phyloP scores from a whole-genome alignment of 768 basidiomycete species.

The Lactarius pseudohatsudake region DNA sequence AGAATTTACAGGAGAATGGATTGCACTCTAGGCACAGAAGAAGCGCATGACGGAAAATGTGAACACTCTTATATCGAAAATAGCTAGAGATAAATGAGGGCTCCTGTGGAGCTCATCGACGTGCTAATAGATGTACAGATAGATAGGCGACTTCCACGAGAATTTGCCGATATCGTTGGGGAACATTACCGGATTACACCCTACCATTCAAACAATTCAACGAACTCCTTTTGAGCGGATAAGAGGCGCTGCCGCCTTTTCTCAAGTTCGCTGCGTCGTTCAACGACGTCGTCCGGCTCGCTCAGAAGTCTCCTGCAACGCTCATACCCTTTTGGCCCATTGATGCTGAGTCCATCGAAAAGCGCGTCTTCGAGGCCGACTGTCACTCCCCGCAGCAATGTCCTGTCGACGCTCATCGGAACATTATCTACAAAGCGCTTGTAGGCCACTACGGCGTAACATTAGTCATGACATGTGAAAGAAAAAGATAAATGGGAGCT shows the following conservation, averaged over 20 bases:
- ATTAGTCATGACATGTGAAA: slow-evolving; percentile 14
- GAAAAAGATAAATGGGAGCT: slow-evolving; percentile 15
- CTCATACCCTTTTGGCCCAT: slow-evolving; percentile 42
- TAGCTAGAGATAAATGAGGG: neutral
- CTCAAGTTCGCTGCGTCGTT: slow-evolving; percentile 44
- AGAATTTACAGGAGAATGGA: neutral
- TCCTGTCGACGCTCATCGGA: slow-evolving; percentile 54
- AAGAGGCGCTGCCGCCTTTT: slow-evolving; percentile 51
- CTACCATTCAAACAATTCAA: slow-evolving; percentile 23
- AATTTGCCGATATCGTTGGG: neutral
- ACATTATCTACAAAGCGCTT: slow-evolving; percentile 49
- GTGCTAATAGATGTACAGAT: neutral
- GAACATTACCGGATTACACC: neutral
- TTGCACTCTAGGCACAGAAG: neutral
- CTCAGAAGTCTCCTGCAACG: slow-evolving; percentile 51
- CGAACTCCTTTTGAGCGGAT: slow-evolving; percentile 44
- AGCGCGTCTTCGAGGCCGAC: slow-evolving; percentile 44
- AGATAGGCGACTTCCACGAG: neutral
- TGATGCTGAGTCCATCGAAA: slow-evolving; percentile 47
- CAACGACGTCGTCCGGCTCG: slow-evolving; percentile 46
- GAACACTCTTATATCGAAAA: neutral
- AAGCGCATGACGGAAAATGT: neutral
- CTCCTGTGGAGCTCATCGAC: neutral
- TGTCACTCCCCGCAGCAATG: slow-evolving; percentile 49
- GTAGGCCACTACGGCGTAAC: slow-evolving; percentile 43